Conservation (phyloP, 2,329 filamentous ascomycete genomes). For the Dichotomopilus funicola region DNA sequence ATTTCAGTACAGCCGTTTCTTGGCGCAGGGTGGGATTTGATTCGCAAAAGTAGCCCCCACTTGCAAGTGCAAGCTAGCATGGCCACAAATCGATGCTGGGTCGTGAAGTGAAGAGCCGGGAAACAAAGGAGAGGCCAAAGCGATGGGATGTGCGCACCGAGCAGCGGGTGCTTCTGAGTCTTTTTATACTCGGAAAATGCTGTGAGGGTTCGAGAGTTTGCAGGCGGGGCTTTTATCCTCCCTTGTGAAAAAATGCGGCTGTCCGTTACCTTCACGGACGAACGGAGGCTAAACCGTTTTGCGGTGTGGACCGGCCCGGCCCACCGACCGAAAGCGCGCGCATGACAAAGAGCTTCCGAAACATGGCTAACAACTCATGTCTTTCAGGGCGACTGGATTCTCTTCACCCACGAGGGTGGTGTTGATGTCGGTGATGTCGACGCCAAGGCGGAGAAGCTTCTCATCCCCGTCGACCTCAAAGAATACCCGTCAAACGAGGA, state of each 20-base stretch:
- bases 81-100: neutral
- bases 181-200: constrained; percentile 14
- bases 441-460: constrained; percentile 95
- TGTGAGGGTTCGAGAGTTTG: constrained; percentile 6
- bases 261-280: constrained; percentile 30
- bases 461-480: constrained; percentile 91
- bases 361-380: constrained; percentile 11
- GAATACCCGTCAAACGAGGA: constrained; percentile 95
- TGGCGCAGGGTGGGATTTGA: constrained; percentile 4
- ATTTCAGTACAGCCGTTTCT: constrained; percentile 20
- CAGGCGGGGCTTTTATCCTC: constrained; percentile 6
- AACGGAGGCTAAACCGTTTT: constrained; percentile 40
- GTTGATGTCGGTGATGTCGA: constrained; percentile 99
- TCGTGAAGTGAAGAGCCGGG: neutral
- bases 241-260: constrained; percentile 13
- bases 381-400: constrained; percentile 91
- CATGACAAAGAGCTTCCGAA: constrained; percentile 4
- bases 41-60: constrained; percentile 8
- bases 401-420: constrained; percentile 99
- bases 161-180: constrained; percentile 10
- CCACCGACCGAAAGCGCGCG: constrained; percentile 4
- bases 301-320: constrained; percentile 15
- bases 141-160: neutral
- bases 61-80: constrained; percentile 11
- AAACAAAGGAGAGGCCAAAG: constrained; percentile 10